These are phyloP conservation scores for Avena insularis DNA, from an alignment of 176 grass and related monocot genomes.

Conservation along the genomic window DNA sequence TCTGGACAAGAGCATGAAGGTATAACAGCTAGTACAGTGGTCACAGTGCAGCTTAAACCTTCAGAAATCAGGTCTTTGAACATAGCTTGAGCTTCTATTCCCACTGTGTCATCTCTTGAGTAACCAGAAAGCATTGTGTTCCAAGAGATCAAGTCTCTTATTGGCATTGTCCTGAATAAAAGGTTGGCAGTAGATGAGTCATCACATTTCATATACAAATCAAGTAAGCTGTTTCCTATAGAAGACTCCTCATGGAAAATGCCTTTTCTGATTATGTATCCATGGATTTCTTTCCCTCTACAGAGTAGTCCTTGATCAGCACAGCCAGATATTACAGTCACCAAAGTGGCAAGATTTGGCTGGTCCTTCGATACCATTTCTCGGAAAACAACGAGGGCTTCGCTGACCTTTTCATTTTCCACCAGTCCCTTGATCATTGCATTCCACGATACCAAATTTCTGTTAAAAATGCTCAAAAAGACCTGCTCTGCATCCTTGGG, in stretches of 20 bases:
- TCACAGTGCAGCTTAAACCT: constrained; percentile 48
- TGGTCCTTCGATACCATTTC: constrained; percentile 54
- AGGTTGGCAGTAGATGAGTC: constrained; percentile 35
- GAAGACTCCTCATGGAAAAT: constrained; percentile 40
- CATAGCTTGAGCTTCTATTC: constrained; percentile 46
- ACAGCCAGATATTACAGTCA: constrained; percentile 66
- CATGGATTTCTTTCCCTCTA: constrained; percentile 69
- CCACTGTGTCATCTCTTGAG: constrained; percentile 43
- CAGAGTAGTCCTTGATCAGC: constrained; percentile 54
- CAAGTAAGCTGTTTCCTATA: constrained; percentile 68
- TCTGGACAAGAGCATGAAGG: constrained; percentile 57
- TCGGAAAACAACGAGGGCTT: constrained; percentile 52
- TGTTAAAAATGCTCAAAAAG: constrained; percentile 50
- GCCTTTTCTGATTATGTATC: constrained; percentile 51
- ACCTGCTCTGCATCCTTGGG: constrained; percentile 46
- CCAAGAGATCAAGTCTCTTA: constrained; percentile 80
- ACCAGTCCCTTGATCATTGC: constrained; percentile 72
- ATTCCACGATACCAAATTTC: constrained; percentile 82
- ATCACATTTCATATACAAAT: constrained; percentile 66
- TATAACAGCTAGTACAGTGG: constrained; percentile 71
- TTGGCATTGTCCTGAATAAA: constrained; percentile 68
- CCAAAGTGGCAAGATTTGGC: constrained; percentile 60
- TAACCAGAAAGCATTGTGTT: constrained; percentile 79
- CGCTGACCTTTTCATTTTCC: constrained; percentile 41
- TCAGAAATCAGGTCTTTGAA: constrained; percentile 61